phyloP scores from a whole-genome alignment of 2,329 filamentous ascomycete species.

The Beauveria asiatica region DNA sequence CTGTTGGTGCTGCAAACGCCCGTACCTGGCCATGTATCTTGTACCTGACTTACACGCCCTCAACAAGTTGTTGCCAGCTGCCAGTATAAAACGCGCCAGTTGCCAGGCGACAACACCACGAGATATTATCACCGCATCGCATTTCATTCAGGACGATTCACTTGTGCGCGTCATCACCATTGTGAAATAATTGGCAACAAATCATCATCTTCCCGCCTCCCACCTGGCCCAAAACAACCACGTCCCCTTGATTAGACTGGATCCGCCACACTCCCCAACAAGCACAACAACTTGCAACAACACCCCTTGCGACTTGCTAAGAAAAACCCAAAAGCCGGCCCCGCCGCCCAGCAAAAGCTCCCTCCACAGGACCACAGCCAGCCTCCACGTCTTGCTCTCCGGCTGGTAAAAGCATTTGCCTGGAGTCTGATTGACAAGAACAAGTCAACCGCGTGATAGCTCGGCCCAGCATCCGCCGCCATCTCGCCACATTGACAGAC shows the following conservation, averaged over 20 bases:
- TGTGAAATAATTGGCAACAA: too few species aligned
- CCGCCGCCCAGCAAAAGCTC: constrained; percentile 2
- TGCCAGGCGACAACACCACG: neutral
- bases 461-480: constrained; percentile 2
- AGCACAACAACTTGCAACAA: neutral
- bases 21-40: neutral
- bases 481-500: neutral
- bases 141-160: neutral
- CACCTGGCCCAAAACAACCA: neutral
- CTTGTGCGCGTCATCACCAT: neutral
- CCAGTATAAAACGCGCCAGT: neutral
- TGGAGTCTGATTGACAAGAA: neutral
- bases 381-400: neutral
- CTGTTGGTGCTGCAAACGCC: neutral
- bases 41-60: neutral
- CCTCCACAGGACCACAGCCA: neutral
- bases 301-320: neutral
- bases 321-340: neutral
- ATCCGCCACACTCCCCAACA: neutral
- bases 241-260: neutral
- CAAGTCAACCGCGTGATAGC: neutral
- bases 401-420: neutral
- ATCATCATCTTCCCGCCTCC: too few species aligned
- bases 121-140: neutral
- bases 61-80: constrained; percentile 5